Percentiles rank a stretch among this genome's conserved stretches.
phyloP scores from a whole-genome alignment of 805 yeast genomes.

The Yarrowia divulgata region DNA sequence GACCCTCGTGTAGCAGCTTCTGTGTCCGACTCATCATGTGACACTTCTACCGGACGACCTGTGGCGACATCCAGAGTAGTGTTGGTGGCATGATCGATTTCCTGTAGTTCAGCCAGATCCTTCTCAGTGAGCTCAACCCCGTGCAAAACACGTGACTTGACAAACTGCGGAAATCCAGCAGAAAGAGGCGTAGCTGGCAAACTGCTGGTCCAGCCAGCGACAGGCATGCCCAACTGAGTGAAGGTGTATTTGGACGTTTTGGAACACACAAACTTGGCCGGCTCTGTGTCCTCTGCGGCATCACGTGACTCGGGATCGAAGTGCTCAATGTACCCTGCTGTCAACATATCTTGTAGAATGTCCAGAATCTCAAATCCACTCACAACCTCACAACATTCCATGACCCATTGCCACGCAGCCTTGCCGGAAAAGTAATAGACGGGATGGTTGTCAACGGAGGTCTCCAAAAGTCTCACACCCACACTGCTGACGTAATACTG shows the following conservation, averaged over 20 bases:
- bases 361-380: conserved; percentile 47
- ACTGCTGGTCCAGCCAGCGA: conserved; percentile 38
- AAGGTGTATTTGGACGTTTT: conserved; percentile 28
- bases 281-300: neutral
- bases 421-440: conserved; percentile 70
- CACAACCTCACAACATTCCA: conserved; percentile 84
- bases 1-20: neutral
- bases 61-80: conserved; percentile 9
- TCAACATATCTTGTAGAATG: conserved; percentile 46
- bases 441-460: conserved; percentile 44
- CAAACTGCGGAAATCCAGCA: conserved; percentile 6
- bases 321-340: conserved; percentile 47
- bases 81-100: conserved; percentile 3
- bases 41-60: neutral
- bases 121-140: neutral
- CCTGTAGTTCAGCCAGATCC: conserved; percentile 7
- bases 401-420: conserved; percentile 82
- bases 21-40: neutral
- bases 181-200: neutral
- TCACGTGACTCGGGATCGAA: conserved; percentile 21
- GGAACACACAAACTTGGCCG: conserved; percentile 4
- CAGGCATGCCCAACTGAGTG: conserved; percentile 16
- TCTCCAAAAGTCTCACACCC: conserved; percentile 69
- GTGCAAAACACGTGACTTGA: conserved; percentile 19
- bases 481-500: conserved; percentile 75